phyloP scores from a whole-genome alignment of 495 filamentous ascomycete genomes.

The Hypoxylon cercidicola region DNA sequence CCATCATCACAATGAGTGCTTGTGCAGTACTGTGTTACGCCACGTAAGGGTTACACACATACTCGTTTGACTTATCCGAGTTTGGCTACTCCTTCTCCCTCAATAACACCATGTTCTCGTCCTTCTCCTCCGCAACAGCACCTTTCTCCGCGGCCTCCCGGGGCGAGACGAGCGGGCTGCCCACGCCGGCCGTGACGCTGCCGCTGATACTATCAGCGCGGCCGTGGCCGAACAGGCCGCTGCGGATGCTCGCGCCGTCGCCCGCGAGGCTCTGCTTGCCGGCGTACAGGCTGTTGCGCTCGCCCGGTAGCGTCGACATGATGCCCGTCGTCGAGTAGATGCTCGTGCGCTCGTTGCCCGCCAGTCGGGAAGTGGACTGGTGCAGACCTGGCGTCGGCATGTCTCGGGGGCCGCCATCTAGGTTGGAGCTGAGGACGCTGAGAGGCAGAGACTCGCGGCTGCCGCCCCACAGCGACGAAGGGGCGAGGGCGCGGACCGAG shows the following conservation, averaged over 20 bases:
- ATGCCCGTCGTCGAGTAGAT: constrained; percentile 86
- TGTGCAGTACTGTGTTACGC: neutral
- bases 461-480: constrained; percentile 91
- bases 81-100: constrained; percentile 28
- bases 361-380: constrained; percentile 70
- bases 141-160: constrained; percentile 53
- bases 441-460: constrained; percentile 87
- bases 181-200: constrained; percentile 70
- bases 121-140: constrained; percentile 45
- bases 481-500: constrained; percentile 90
- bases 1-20: neutral
- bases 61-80: neutral
- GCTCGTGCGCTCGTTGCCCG: constrained; percentile 81
- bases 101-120: constrained; percentile 26
- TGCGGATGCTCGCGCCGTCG: constrained; percentile 83
- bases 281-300: constrained; percentile 84
- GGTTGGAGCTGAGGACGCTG: constrained; percentile 83
- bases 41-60: neutral
- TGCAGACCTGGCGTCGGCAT: constrained; percentile 56
- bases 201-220: constrained; percentile 84
- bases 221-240: constrained; percentile 77
- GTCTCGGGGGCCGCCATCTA: constrained; percentile 56
- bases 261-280: constrained; percentile 69
- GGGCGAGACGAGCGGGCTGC: constrained; percentile 71
- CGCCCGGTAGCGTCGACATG: constrained; percentile 69